Evolutionary conservation across 1,139 yeast species (phyloP).

Genomic region (Hansenula lynferdii): DNA sequence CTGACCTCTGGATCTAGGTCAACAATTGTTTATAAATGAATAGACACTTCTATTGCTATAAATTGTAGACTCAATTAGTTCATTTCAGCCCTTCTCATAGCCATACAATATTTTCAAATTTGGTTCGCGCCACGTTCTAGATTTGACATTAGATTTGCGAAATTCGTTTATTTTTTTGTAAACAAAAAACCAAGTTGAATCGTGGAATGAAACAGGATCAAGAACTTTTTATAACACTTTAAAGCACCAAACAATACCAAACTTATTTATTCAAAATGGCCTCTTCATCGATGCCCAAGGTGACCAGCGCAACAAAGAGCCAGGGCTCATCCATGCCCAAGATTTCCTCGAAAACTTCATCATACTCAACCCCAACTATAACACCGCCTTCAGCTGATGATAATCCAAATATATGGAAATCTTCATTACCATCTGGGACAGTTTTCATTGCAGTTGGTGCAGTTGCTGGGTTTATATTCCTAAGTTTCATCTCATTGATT

Average conservation of each 20-base stretch:
- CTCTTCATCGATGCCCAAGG: background rate
- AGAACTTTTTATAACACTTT: no score
- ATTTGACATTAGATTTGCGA: no score
- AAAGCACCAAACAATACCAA: no score
- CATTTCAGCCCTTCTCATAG: background rate
- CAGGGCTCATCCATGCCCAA: background rate
- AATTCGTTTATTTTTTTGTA: background rate
- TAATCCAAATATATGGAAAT: constrained; percentile 59
- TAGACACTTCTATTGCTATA: no score
- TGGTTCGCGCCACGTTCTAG: no score
- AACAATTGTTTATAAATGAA: no score
- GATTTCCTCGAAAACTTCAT: constrained; percentile 22
- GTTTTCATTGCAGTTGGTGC: constrained; percentile 79
- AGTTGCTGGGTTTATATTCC: constrained; percentile 43
- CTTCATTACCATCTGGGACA: constrained; percentile 60
- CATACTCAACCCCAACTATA: constrained; percentile 48
- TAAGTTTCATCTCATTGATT: constrained; percentile 22
- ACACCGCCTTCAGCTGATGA: constrained; percentile 53
- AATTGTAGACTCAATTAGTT: no score
- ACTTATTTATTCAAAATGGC: background rate
- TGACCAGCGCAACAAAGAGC: background rate
- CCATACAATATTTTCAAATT: background rate
- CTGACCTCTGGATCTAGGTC: no score
- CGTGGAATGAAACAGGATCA: no score
- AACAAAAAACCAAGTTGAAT: no score